Evolutionary conservation across 441 rosid species (phyloP), one percentile per base, ranked within the genome.

Genomic region (Mallotus repandus): DNA sequence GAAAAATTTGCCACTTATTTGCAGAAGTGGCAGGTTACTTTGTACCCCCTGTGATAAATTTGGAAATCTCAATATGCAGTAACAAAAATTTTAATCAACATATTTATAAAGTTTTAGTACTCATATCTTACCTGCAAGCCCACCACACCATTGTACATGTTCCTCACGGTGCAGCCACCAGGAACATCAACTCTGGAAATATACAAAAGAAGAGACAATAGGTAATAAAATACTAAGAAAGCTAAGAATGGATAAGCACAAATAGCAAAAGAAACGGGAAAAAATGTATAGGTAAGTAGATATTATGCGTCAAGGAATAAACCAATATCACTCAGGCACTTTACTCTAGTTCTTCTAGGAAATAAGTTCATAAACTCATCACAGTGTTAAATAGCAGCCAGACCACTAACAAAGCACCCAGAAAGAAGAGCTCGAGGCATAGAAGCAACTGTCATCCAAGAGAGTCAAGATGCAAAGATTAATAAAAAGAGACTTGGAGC

Each of bases 271-370:
- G n/a, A 57, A 46, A 60, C 55, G 38, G 68, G 35, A 72, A 38
- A 64, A 35, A 65, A 66, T 16, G 75, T 18, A 50, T 9, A 25
- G 19, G 57, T 54, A 32, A 52, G 25, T 49, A 58, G 68, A 35
- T 49, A 64, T 80, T 84, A 91, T 97, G 87, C 75, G 32, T 96
- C 98, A 52, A 96, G 89, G 83, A 96, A 96, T 76, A 96, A 76
- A 74, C 99, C 98, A 11, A 89, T 97, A 78, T 96, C 99, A 76
- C 97, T 87, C 81, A 96, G 81, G 84, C 98, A 96, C 83, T 93
- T 96, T 70, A 91, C 97, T 80, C 53, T 85, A 16, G 89, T 86
- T 60, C 76, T 79, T 71, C 74, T 19, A 15, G 89, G 86, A 71
- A 91, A 89, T 74, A 91, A 68, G 68, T 75, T 70, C 69, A 85